Conservation (phyloP, 2,329 filamentous ascomycete genomes). For the Scorias spongiosa region DNA sequence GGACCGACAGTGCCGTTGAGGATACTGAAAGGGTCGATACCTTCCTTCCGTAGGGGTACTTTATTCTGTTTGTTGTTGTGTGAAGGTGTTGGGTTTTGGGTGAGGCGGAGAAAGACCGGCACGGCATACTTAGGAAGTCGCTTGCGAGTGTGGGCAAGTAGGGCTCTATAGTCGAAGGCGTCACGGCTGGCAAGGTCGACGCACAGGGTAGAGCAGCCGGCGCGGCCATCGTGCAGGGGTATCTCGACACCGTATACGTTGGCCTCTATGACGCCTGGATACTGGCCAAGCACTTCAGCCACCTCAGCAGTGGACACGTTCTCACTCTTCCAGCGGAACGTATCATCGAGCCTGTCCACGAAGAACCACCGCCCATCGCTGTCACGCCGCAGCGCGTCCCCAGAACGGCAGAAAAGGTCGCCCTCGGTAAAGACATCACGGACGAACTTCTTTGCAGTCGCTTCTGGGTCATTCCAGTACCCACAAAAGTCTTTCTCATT, state of each 20-base stretch:
- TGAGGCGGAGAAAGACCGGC: slow-evolving; percentile 54
- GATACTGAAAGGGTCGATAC: slow-evolving; percentile 41
- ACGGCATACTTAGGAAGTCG: slow-evolving; percentile 60
- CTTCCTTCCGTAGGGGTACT: slow-evolving; percentile 50
- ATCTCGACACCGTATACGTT: slow-evolving; percentile 36
- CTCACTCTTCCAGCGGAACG: slow-evolving; percentile 36
- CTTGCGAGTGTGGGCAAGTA: slow-evolving; percentile 43
- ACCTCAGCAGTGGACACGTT: slow-evolving; percentile 36
- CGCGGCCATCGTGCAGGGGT: slow-evolving; percentile 35
- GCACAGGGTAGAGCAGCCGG: slow-evolving; percentile 40
- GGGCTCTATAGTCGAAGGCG: slow-evolving; percentile 43
- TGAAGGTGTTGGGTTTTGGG: slow-evolving; percentile 41
- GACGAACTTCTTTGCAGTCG: slow-evolving; percentile 42
- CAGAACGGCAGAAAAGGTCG: slow-evolving; percentile 34
- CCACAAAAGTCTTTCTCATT: slow-evolving; percentile 47
- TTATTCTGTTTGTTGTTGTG: slow-evolving; percentile 77
- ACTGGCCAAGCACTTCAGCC: slow-evolving; percentile 29
- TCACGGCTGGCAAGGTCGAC: slow-evolving; percentile 35
- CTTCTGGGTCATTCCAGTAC: slow-evolving; percentile 53
- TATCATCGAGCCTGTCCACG: slow-evolving; percentile 33
- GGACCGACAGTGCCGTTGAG: slow-evolving; percentile 28
- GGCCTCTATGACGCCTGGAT: slow-evolving; percentile 29
- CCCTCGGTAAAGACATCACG: slow-evolving; percentile 31
- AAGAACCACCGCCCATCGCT: slow-evolving; percentile 33
- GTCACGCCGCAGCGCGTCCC: slow-evolving; percentile 30